Evolutionary conservation across 140 eudicot genomes (phyloP), one percentile per base, ranked within the genome.

Genomic region (Ambrosia hybrid): DNA sequence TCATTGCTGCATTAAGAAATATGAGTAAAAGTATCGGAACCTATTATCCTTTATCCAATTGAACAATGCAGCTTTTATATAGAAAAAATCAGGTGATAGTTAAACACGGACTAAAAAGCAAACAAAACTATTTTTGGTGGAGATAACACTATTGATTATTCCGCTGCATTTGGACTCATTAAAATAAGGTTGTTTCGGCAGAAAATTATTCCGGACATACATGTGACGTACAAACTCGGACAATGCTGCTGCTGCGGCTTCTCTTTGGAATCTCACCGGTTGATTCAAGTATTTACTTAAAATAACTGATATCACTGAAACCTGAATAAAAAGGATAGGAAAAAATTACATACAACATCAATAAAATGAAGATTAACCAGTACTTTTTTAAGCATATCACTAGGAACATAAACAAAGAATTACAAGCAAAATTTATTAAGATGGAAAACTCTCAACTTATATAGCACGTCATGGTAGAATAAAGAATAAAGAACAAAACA

Each of bases 181-280:
- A 21, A 16, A 72, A 38, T 13, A 67, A 34, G 52, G 64, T 15
- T 67, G 56, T 53, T 67, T 60, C 65, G 34, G 48, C 9, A 53
- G 16, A 52, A 14, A 81, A 46, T 65, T 58, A 16, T 5, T 3
- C 60, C 3, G 76, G 51, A 71, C 84, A 36, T 81, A 91, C 99
- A 96, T 90, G 82, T 86, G 86, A 39, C 90, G 89, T 62, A 91
- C 89, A 75, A 90, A 94, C 74, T 90, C 99, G 0, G 99, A 94
- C 72, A 94, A 80, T 75, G 95, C 97, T 49, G 97, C 99, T 68
- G 99, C 99, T 2, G 99, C 99, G 66, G 99, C 96, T 87, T 94
- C 97, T 81, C 97, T 88, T 51, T 84, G 91, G 82, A 82, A 82
- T 70, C 83, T 83, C 72, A 73, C 80, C 38, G 86, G 87, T 57